Evolutionary conservation across 495 filamentous ascomycete species (phyloP), one percentile per base, ranked within the genome.

Genomic region (Neurospora sp.): DNA sequence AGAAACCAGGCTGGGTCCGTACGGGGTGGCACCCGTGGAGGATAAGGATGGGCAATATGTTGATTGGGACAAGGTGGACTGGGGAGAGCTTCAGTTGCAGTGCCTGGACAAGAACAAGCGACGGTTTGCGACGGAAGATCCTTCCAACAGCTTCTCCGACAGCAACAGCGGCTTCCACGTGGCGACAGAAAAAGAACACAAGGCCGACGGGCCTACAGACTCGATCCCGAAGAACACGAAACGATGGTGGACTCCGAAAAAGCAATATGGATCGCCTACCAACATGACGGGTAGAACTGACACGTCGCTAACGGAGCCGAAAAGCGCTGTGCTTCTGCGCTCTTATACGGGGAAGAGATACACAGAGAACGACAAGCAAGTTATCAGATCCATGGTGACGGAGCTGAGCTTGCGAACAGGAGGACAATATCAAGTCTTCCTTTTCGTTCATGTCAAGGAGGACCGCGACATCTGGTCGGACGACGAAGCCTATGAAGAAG

Each of bases 1-100:
- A 9, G 93, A 92, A 79, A 94, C 94, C 27, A 87, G 94, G 59
- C 82, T 97, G 18, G 93, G 93, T 0, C 88, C 90, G 16, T 99
- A 98, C 77, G 94, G 94, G 0, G 85, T 91, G 71, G 87, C 88
- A 16, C 76, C 82, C 14, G 78, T 79, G 8, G 69, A 75, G 35
- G 79, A 81, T 27, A 81, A 82, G 69, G 77, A 81, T 8, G 75
- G 77, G 66, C 73, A 82, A 44, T 76, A 75, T 12, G 76, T 90
- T n/a, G 80, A 89, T 18, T 96, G 92, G 92, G 82, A 88, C 38
- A 81, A 81, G 0, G 87, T 94, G 31, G 83, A 88, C 70, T 97
- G 94, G 94, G 88, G 90, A 10, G 74, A 84, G 5, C 81, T 96
- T 5, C 92, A 95, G 78, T 77, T 85, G 18, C 75, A 86, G 18